phyloP scores from a whole-genome alignment of 805 yeast genomes.

The Nakazawaea ishiwadae region DNA sequence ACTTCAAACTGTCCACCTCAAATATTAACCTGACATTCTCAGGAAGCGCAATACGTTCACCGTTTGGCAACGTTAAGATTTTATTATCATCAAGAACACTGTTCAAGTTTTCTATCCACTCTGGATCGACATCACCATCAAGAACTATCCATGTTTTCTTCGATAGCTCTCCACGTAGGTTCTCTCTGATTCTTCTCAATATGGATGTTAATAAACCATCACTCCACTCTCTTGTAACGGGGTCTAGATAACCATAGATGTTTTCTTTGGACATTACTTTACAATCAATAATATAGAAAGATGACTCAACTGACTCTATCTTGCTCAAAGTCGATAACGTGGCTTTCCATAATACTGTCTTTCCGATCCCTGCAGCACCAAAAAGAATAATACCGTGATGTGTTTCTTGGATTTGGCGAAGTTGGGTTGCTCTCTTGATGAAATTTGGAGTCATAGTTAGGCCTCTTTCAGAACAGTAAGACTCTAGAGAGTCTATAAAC shows the following conservation, averaged over 20 bases:
- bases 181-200: conserved; percentile 51
- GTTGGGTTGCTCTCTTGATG: conserved; percentile 53
- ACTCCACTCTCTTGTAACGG: conserved; percentile 83
- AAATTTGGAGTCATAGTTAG: conserved; percentile 34
- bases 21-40: conserved; percentile 60
- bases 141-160: conserved; percentile 73
- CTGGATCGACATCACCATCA: conserved; percentile 92
- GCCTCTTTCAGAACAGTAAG: conserved; percentile 28
- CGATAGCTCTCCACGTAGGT: conserved; percentile 52
- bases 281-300: conserved; percentile 57
- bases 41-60: conserved; percentile 75
- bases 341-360: conserved; percentile 48
- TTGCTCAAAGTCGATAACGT: conserved; percentile 40
- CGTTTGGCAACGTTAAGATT: conserved; percentile 78
- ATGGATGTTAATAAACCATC: conserved; percentile 80
- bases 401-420: conserved; percentile 52
- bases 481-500: conserved; percentile 23
- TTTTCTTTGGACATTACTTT: conserved; percentile 65
- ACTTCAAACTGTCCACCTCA: conserved; percentile 62
- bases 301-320: conserved; percentile 30
- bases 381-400: conserved; percentile 81
- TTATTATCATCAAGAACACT: conserved; percentile 89
- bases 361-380: conserved; percentile 76
- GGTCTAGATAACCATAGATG: conserved; percentile 68
- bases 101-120: conserved; percentile 88